These are phyloP conservation scores for Penicillium malachiteum DNA, from an alignment of 495 filamentous ascomycete genomes.

Conservation along the genomic window DNA sequence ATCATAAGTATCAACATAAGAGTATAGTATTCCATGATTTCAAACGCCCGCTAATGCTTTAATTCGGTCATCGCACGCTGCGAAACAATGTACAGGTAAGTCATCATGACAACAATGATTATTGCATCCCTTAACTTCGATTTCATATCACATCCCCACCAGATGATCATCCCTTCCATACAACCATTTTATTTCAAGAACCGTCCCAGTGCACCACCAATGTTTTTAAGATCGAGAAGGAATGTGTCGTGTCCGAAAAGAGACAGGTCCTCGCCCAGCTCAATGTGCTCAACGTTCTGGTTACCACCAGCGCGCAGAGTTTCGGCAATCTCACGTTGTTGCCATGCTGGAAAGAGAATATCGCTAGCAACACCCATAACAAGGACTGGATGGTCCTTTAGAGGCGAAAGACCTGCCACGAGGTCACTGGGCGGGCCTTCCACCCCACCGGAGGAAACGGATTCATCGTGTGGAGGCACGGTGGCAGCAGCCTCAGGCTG, in stretches of 20 bases:
- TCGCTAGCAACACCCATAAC: constrained; percentile 95
- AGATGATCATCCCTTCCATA: not conserved
- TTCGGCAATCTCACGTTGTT: constrained; percentile 91
- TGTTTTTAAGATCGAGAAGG: constrained; percentile 84
- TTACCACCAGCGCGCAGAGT: constrained; percentile 77
- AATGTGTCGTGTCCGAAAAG: constrained; percentile 98
- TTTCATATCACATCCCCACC: not conserved
- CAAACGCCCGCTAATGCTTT: constrained; percentile 19
- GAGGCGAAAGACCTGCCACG: constrained; percentile 65
- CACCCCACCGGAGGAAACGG: constrained; percentile 11
- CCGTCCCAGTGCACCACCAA: constrained; percentile 75
- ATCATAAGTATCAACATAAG: not conserved
- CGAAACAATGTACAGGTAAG: constrained; percentile 10
- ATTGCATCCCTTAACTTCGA: not conserved
- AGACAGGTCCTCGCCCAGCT: constrained; percentile 88
- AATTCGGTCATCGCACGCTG: constrained; percentile 14
- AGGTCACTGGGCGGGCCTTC: constrained; percentile 68
- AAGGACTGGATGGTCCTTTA: constrained; percentile 74
- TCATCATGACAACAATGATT: not conserved
- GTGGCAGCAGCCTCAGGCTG: constrained; percentile 49
- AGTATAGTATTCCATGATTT: constrained; percentile 1
- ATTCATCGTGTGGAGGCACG: constrained; percentile 24
- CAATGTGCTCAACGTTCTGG: constrained; percentile 74
- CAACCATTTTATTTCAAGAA: constrained; percentile 54
- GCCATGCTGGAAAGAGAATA: constrained; percentile 97